Evolutionary conservation across 495 filamentous ascomycete genomes (phyloP).

Genomic region (Xylaria flabelliformis): DNA sequence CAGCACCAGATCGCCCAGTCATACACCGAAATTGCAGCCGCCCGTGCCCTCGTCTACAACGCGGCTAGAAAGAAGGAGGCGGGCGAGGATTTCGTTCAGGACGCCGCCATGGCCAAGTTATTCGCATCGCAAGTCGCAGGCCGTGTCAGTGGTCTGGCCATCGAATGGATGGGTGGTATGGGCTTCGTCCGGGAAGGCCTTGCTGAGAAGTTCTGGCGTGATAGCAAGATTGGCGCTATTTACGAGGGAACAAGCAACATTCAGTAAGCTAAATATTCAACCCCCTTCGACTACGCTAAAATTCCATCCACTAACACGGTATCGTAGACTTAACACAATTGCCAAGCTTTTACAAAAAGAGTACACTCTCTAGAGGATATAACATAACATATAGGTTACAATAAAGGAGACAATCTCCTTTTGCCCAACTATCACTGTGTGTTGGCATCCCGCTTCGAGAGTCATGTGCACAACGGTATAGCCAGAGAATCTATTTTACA

Average conservation of each 20-base stretch:
- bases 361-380: conserved; percentile 65
- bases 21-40: conserved; percentile 90
- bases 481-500: not conserved
- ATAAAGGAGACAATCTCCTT: not conserved
- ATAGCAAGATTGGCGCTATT: conserved; percentile 98
- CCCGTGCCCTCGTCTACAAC: conserved; percentile 92
- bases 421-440: not conserved
- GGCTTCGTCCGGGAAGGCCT: conserved; percentile 93
- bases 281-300: not conserved
- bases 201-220: conserved; percentile 97
- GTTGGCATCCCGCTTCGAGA: not conserved
- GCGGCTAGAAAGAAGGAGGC: conserved; percentile 98
- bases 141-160: conserved; percentile 80
- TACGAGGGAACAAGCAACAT: conserved; percentile 90
- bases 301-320: conserved; percentile 62
- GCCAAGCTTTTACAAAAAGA: conserved; percentile 91
- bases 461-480: not conserved
- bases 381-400: not conserved
- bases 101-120: conserved; percentile 98
- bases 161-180: conserved; percentile 99
- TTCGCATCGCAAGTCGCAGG: conserved; percentile 93
- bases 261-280: conserved; percentile 48
- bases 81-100: conserved; percentile 89
- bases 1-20: conserved; percentile 98
- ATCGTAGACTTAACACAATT: conserved; percentile 82